Evolutionary conservation across 805 yeast species (phyloP).

Genomic region (Starmera caribaea): DNA sequence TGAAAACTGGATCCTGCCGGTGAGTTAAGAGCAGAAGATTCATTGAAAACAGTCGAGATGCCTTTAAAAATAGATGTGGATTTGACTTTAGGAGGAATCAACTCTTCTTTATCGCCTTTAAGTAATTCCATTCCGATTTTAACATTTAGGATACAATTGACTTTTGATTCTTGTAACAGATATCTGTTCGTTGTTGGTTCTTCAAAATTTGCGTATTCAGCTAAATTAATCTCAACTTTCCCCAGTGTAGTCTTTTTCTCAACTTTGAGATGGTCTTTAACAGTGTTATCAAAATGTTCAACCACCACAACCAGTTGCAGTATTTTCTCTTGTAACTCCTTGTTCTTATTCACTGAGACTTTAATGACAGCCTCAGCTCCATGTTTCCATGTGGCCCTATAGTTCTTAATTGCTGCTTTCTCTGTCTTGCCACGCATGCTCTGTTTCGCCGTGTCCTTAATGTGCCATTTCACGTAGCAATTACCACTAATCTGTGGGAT

Average conservation of each 20-base stretch:
- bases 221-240: conserved; percentile 49
- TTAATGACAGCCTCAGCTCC: conserved; percentile 26
- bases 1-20: not conserved
- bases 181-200: conserved; percentile 50
- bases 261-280: conserved; percentile 9
- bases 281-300: conserved; percentile 21
- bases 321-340: conserved; percentile 24
- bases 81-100: conserved; percentile 29
- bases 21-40: not conserved
- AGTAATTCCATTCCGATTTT: conserved; percentile 40
- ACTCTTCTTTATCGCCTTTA: conserved; percentile 33
- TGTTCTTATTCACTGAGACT: conserved; percentile 28
- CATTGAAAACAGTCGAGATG: conserved; percentile 30
- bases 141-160: conserved; percentile 68
- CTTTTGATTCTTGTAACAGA: conserved; percentile 65
- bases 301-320: conserved; percentile 35
- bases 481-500: conserved; percentile 72
- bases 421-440: conserved; percentile 37
- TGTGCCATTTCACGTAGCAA: conserved; percentile 54
- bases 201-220: conserved; percentile 54
- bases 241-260: conserved; percentile 50
- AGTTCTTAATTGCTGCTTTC: conserved; percentile 34
- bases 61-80: conserved; percentile 33
- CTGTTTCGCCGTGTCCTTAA: conserved; percentile 40
- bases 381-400: conserved; percentile 42